phyloP scores from a whole-genome alignment of 495 filamentous ascomycete genomes.

The Evernia prunastri region DNA sequence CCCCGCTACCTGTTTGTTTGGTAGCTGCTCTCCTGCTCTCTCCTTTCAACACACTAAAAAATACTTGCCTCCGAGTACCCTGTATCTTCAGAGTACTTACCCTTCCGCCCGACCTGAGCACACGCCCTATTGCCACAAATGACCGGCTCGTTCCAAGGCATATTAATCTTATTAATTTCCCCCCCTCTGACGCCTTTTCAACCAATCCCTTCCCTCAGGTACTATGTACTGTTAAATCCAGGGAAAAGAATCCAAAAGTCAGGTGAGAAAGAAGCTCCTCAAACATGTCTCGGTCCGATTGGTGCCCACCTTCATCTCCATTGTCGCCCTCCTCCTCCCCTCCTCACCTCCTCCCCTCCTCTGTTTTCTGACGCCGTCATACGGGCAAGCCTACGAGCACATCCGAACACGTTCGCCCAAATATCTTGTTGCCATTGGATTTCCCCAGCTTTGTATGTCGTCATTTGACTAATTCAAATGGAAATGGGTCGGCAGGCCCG shows the following conservation, averaged over 20 bases:
- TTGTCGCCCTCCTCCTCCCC: not conserved
- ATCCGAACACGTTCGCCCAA: not conserved
- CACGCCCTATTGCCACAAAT: not conserved
- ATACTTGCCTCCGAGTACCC: too few relatives aligned
- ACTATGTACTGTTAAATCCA: too few relatives aligned
- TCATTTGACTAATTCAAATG: not conserved
- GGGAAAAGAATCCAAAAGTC: not conserved
- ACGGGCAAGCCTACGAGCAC: not conserved
- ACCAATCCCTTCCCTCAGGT: not conserved
- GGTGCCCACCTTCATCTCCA: slow-evolving; percentile 19
- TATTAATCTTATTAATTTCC: too few relatives aligned
- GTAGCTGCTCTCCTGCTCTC: not conserved
- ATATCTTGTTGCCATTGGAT: not conserved
- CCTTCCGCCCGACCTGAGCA: not conserved
- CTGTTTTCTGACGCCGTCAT: too few relatives aligned
- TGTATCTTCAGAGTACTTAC: too few relatives aligned
- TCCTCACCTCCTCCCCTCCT: not conserved
- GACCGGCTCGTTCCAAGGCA: not conserved
- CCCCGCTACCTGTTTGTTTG: not conserved
- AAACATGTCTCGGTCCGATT: slow-evolving; percentile 9
- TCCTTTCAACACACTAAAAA: too few relatives aligned
- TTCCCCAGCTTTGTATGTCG: not conserved
- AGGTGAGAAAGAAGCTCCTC: not conserved
- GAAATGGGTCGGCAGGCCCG: not conserved
- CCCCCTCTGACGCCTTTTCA: not conserved